Evolutionary conservation across 495 filamentous ascomycete species (phyloP).

Genomic region (Penicillium taxi): DNA sequence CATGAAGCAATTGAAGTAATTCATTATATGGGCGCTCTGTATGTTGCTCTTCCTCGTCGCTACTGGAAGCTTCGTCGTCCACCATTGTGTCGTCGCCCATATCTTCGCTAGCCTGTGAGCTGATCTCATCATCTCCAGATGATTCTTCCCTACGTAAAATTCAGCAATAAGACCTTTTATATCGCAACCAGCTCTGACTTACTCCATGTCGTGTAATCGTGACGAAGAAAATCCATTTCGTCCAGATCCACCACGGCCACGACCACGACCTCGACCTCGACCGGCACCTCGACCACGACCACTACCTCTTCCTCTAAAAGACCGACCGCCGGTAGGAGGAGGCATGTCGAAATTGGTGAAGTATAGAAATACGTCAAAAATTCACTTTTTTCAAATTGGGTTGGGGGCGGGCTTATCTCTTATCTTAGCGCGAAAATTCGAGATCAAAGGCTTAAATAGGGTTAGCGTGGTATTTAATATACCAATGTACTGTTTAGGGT

Average conservation of each 20-base stretch:
- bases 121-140: conserved; percentile 20
- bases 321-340: conserved; percentile 17
- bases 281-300: conserved; percentile 15
- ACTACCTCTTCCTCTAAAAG: conserved; percentile 4
- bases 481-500: too few species aligned
- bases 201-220: conserved; percentile 37
- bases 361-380: too few species aligned
- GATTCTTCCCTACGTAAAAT: conserved; percentile 25
- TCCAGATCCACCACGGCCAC: conserved; percentile 22
- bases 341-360: conserved; percentile 20
- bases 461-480: too few species aligned
- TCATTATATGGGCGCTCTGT: conserved; percentile 51
- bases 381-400: too few species aligned
- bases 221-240: conserved; percentile 29
- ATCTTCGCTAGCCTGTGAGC: conserved; percentile 15
- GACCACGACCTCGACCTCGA: conserved; percentile 21
- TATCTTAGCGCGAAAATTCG: conserved; percentile 53
- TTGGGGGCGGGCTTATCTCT: conserved; percentile 49
- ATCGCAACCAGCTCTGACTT: conserved; percentile 8
- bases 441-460: too few species aligned
- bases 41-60: conserved; percentile 40
- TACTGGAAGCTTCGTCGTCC: conserved; percentile 34
- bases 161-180: neutral
- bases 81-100: conserved; percentile 20
- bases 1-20: conserved; percentile 54